phyloP scores from a whole-genome alignment of 1,139 yeast species.

The Nakaseomyces kungkrabaensis region DNA sequence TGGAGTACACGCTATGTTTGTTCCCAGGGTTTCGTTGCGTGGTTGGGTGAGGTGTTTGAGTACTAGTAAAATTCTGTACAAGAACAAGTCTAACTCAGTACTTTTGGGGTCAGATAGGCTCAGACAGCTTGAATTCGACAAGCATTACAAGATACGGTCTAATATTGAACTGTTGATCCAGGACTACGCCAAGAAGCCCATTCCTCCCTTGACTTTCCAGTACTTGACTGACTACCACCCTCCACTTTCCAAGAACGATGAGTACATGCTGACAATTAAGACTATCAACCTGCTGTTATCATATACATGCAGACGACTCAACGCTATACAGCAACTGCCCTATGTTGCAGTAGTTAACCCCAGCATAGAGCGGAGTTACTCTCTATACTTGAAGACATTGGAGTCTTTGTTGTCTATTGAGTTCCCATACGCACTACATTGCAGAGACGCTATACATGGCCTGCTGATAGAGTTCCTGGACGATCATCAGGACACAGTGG shows the following conservation, averaged over 20 bases:
- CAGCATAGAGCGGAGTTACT: conserved; percentile 73
- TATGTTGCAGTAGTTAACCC: conserved; percentile 82
- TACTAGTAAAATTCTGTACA: background rate
- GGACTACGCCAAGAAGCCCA: conserved; percentile 23
- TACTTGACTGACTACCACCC: conserved; percentile 20
- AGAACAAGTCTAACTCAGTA: background rate
- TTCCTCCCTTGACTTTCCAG: conserved; percentile 21
- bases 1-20: conserved; percentile 32
- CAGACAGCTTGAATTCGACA: conserved; percentile 16
- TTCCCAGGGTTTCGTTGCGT: conserved; percentile 20
- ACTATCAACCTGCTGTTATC: conserved; percentile 38
- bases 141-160: conserved; percentile 25
- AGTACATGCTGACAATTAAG: conserved; percentile 27
- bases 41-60: background rate
- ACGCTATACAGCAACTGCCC: conserved; percentile 63
- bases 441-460: conserved; percentile 42
- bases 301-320: conserved; percentile 43
- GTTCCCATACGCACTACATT: conserved; percentile 40
- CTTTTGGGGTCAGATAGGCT: background rate
- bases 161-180: conserved; percentile 25
- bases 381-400: conserved; percentile 62
- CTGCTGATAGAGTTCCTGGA: conserved; percentile 54
- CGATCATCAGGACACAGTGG: conserved; percentile 74
- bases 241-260: conserved; percentile 19
- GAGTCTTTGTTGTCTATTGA: conserved; percentile 43